Evolutionary conservation across 2,329 filamentous ascomycete species (phyloP), one percentile per base, ranked within the genome.

Genomic region (Neofusicoccum parvum): DNA sequence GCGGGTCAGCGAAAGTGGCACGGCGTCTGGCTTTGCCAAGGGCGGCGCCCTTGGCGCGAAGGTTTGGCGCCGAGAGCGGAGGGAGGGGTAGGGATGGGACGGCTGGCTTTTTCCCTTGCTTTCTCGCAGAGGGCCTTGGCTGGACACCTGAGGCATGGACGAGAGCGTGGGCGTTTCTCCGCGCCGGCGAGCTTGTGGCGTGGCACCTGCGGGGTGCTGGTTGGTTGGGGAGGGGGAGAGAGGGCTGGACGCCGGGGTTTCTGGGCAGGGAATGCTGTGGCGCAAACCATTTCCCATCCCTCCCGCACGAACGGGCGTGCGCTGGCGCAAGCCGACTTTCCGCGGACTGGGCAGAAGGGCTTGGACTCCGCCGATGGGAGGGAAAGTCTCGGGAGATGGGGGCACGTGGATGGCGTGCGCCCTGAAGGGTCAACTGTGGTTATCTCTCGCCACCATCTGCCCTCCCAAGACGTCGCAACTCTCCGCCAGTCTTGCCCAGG

Each of bases 31-130:
- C 20, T 45, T n/a, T n/a, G 56, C 56, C 56, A 59, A 59, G 56
- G 27, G 56, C 56, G 56, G 23, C 56, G 56, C 56, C 23, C 56
- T 59, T 59, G 56, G 56, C 56, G 27, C 15, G 14, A 34, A 15
- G 37, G 54, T n/a, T 48, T 46, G 53, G 53, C 39, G 53, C 56
- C 56, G 56, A 46, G 56, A 34, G 41, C 32, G 56, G 36, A 32
- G 27, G 27, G 27, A 7, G 27, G 7, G 27, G 27, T 32, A 32
- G 27, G 27, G 27, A 32, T 32, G 27, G 7, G 27, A 32, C 27
- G 27, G 27, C 27, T 32, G 20, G 20, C 20, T 32, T 49, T 49
- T 10, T 49, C 46, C 20, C 46, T 27, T 23, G 15, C 7, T 34
- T 34, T 5, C n/a, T 32, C 27, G 27, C 27, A 32, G 27, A 32